A percentile compares a stretch with the other conserved stretches of the same genome.
Evolutionary conservation across 345 rosid species (phyloP).

Genomic region (Murraya koenigii): DNA sequence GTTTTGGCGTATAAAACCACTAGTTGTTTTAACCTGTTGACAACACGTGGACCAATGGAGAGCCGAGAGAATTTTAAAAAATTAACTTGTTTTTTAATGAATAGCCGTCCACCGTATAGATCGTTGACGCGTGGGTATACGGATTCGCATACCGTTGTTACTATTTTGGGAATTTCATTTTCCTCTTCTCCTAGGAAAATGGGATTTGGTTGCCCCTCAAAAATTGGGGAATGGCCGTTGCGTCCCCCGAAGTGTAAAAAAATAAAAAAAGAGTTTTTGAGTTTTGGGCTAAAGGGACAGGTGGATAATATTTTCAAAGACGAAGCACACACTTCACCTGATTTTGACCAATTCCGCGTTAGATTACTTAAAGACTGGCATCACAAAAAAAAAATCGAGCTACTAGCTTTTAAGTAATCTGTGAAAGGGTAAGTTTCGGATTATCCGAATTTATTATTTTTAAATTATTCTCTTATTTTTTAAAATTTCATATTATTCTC

Average conservation of each 20-base stretch:
- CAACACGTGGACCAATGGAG: slow-evolving; percentile 33
- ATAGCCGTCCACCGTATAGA: slow-evolving; percentile 34
- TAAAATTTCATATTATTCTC: too few relatives aligned
- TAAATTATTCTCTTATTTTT: too few relatives aligned
- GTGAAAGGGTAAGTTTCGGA: too few relatives aligned
- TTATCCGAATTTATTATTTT: too few relatives aligned
- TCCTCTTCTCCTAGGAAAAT: not conserved
- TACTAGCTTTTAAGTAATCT: too few relatives aligned
- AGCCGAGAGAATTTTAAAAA: not conserved
- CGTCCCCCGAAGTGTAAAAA: not conserved
- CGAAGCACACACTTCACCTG: not conserved
- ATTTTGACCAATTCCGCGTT: not conserved
- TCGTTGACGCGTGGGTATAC: slow-evolving; percentile 45
- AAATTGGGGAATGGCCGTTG: not conserved
- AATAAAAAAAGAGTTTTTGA: not conserved
- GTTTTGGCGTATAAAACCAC: slow-evolving; percentile 14
- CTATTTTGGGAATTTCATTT: slow-evolving; percentile 19
- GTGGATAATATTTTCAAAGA: slow-evolving; percentile 1
- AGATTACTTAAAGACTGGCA: not conserved
- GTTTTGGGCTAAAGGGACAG: not conserved
- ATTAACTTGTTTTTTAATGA: not conserved
- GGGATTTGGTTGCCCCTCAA: not conserved
- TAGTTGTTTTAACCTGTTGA: not conserved
- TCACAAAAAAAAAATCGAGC: too few relatives aligned
- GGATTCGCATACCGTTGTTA: slow-evolving; percentile 18